Base-by-base conservation (phyloP, 2,329 filamentous ascomycete species). In the Cadophora sp. region DNA sequence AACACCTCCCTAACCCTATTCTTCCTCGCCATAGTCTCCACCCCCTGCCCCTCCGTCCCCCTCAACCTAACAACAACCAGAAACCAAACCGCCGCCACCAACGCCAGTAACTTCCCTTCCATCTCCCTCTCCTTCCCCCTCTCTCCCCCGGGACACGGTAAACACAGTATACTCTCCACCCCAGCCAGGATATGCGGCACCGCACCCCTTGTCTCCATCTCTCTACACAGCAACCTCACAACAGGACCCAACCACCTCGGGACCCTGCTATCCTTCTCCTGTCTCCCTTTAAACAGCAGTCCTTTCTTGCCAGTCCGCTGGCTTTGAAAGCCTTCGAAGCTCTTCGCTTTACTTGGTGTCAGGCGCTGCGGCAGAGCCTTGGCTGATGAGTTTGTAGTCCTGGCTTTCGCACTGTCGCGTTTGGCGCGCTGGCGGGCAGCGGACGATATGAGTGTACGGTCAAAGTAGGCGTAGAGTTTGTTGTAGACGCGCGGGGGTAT, bases 401-500 rank as follows among this genome's bases (percentile, higher is more conserved):
- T 22, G 6, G 24, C 50, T 24, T 24, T 64, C 4, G 26, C 62
- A 22, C 31, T 26, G 22, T 26, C 43, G 26, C 79, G 58, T 26
- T 66, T 40, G 16, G 31, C 48, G 26, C 79, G 60, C 27, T 66
- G 64, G 19, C 71, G 69, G 7, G 69, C 65, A 53, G 69, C 79
- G 19, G 82, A 73, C 16, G 81, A 72, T 16, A 86, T 85, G 5
- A 98, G 83, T 50, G 90, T 89, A 65, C 87, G 88, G 73, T 95
- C 91, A 68, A 98, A 87, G 77, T 95, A 94, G 37, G 83, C 83
- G 78, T 94, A 96, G 46, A 98, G 84, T 68, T 93, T 92, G 75
- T 92, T 92, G 83, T 98, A 98, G 63, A 93, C 86, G 65, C 89
- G 87, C 0, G 93, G 93, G 58, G 90, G 89, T 64, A 93, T 91